Percentiles rank a stretch among this genome's conserved stretches.
These are phyloP conservation scores for Psidium friedrichsthalianum DNA, from an alignment of 345 rosid species.

Conservation along the genomic window DNA sequence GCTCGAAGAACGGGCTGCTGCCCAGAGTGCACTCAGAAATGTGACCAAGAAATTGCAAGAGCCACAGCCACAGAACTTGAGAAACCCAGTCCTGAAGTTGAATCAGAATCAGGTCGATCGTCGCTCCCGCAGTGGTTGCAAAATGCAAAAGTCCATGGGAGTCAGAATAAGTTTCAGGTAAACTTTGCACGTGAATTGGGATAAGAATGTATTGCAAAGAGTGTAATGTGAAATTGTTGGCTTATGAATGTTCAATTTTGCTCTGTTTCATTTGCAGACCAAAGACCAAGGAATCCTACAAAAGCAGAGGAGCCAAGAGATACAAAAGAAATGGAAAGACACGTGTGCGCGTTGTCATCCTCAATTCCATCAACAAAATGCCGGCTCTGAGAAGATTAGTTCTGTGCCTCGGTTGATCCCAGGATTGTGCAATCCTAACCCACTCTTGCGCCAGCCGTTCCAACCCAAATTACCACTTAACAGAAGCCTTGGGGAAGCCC, in stretches of 20 bases:
- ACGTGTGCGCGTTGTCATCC: constrained; percentile 59
- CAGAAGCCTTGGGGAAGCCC: constrained; percentile 23
- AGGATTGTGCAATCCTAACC: constrained; percentile 34
- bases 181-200: constrained; percentile 24
- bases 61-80: constrained; percentile 27
- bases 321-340: constrained; percentile 82
- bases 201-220: neutral
- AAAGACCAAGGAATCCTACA: constrained; percentile 44
- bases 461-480: constrained; percentile 53
- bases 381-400: constrained; percentile 31
- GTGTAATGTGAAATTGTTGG: neutral
- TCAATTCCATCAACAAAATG: constrained; percentile 30
- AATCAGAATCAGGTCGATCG: constrained; percentile 28
- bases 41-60: constrained; percentile 51
- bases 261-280: constrained; percentile 15
- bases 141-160: constrained; percentile 40
- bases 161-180: constrained; percentile 20
- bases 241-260: neutral
- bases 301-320: constrained; percentile 44
- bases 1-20: constrained; percentile 41
- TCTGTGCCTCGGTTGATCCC: constrained; percentile 36
- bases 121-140: constrained; percentile 70
- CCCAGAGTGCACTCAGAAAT: constrained; percentile 51
- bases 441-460: constrained; percentile 45
- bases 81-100: constrained; percentile 29